Conservation (phyloP, 768 basidiomycete genomes). For the Hericium alpestre region DNA sequence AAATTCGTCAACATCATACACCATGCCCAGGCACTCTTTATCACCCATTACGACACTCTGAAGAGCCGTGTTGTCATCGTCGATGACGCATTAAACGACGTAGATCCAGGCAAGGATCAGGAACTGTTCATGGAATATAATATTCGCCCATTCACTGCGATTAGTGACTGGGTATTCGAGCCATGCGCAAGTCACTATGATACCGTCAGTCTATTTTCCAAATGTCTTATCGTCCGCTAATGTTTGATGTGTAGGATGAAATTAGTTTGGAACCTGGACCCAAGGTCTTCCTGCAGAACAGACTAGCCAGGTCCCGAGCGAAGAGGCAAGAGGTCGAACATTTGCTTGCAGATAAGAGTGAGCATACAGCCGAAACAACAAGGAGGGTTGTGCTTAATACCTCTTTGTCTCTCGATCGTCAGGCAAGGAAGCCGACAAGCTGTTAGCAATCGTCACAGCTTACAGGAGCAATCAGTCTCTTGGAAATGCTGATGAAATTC, state of each 20-base stretch:
- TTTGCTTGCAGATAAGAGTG: slow-evolving; percentile 52
- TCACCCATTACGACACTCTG: slow-evolving; percentile 46
- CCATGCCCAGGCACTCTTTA: slow-evolving; percentile 50
- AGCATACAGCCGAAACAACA: slow-evolving; percentile 16
- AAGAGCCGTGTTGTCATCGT: slow-evolving; percentile 39
- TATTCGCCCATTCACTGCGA: slow-evolving; percentile 49
- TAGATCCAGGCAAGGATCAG: slow-evolving; percentile 56
- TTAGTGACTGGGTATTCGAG: slow-evolving; percentile 65
- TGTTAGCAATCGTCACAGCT: slow-evolving; percentile 33
- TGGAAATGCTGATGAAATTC: slow-evolving; percentile 47
- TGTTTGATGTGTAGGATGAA: slow-evolving; percentile 30
- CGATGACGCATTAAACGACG: slow-evolving; percentile 35
- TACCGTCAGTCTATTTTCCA: slow-evolving; percentile 35
- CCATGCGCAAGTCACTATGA: slow-evolving; percentile 69
- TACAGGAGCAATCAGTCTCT: slow-evolving; percentile 39
- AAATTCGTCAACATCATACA: slow-evolving; percentile 44
- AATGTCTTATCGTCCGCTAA: not conserved
- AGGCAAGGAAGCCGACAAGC: slow-evolving; percentile 50
- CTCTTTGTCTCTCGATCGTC: not conserved
- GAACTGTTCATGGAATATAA: slow-evolving; percentile 66
- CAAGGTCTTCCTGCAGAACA: slow-evolving; percentile 76
- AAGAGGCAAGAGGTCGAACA: slow-evolving; percentile 58
- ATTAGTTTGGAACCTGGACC: slow-evolving; percentile 60
- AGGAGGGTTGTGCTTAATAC: not conserved
- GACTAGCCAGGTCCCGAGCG: slow-evolving; percentile 43